Conservation (phyloP, 257 asterid species). For the Asclepias syriaca region DNA sequence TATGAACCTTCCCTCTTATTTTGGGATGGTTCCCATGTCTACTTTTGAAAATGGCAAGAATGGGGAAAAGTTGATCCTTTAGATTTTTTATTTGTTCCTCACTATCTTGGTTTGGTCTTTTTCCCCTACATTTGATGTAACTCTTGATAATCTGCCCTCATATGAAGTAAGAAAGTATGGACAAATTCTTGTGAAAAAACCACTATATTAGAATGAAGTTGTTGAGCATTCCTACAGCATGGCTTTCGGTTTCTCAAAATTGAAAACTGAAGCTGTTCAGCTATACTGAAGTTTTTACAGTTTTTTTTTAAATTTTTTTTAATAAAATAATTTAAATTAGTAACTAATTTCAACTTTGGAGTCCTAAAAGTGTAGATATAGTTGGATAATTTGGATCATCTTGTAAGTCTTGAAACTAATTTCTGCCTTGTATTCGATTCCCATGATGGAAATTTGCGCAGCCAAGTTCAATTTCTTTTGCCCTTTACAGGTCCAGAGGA, state of each 20-base stretch:
- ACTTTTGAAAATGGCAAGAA: neutral
- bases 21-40: neutral
- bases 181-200: neutral
- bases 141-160: neutral
- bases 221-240: neutral
- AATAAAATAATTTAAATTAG: no score
- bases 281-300: neutral
- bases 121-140: neutral
- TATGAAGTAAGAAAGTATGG: neutral
- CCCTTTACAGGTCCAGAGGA: constrained; percentile 53
- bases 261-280: neutral
- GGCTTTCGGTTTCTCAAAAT: neutral
- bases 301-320: no score
- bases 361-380: neutral
- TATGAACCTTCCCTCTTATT: neutral
- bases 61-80: neutral
- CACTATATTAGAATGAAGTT: neutral
- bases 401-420: neutral
- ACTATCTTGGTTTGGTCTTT: neutral
- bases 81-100: neutral
- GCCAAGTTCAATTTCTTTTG: constrained; percentile 1
- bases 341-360: neutral
- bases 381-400: neutral
- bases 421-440: constrained; percentile 1
- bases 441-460: neutral